Evolutionary conservation across 306 rosid species (phyloP).

Genomic region (Gynostemma pentaphyllum): DNA sequence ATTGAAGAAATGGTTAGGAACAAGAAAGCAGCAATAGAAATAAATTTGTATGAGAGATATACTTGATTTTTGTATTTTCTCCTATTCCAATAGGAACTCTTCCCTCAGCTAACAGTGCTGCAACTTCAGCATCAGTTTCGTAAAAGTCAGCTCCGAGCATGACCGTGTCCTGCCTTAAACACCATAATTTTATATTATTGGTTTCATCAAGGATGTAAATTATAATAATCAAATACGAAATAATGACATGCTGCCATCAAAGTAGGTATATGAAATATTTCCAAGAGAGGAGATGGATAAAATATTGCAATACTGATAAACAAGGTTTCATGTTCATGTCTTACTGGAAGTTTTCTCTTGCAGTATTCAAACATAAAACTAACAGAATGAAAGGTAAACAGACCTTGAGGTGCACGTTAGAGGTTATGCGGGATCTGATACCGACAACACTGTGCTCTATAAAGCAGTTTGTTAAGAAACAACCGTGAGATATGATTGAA

Average conservation of each 20-base stretch:
- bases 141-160: constrained; percentile 95
- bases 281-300: background rate
- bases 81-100: constrained; percentile 81
- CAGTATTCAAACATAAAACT: background rate
- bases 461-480: constrained; percentile 63
- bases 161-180: constrained; percentile 60
- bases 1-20: constrained; percentile 5
- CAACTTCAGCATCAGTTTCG: constrained; percentile 54
- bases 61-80: constrained; percentile 79
- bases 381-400: constrained; percentile 1
- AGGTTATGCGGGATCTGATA: constrained; percentile 70
- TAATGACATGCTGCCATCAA: background rate
- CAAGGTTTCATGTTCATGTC: background rate
- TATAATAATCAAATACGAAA: background rate
- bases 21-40: background rate
- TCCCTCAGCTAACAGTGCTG: constrained; percentile 64
- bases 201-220: background rate
- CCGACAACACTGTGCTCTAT: constrained; percentile 93
- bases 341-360: background rate
- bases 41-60: constrained; percentile 1
- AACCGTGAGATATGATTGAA: constrained; percentile 84
- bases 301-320: background rate
- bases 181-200: background rate
- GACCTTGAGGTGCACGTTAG: constrained; percentile 78
- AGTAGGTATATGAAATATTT: background rate